Base-by-base conservation (phyloP, 768 basidiomycete genomes). In the Termitomyces sp. region DNA sequence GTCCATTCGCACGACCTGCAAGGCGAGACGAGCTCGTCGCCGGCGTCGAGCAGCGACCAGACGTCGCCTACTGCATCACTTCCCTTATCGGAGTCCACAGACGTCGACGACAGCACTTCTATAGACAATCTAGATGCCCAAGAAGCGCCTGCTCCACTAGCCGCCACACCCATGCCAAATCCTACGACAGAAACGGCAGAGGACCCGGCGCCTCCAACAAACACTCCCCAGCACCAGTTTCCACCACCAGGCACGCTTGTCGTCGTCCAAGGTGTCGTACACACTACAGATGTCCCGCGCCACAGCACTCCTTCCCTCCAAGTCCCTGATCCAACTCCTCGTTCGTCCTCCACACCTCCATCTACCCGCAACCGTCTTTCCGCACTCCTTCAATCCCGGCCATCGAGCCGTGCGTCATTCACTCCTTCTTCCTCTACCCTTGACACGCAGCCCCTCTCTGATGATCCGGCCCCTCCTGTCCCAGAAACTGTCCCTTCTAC, bases 231-330 rank as follows among this genome's bases (percentile, higher is more conserved):
- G 35, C 62, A 61, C 23, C 79, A 79, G 56, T 89, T 89, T 67
- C 87, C 88, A 38, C 85, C 88, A 0, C 85, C 88, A 0, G 88
- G 89, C 14, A 90, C 89, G 2, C 79, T 92, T 3, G 89, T 92
- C 28, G 88, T 92, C 38, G 89, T 92, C 0, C 89, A 92, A 71
- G 89, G 89, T 51, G 88, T 91, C 43, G 89, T 91, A 0, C 88
- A 91, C 62, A 90, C 89, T 0, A 86, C 86, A 4, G 88, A 90
- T 70, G 79, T 82, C 30, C 78, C 84, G 1, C 75, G 78, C 23
- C 58, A 71, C 38, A 57, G 66, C 14, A 66, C 70, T 47, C 63
- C 70, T 23, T 51, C 65, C 9, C 32, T 50, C 20, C 41, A 70
- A 23, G 48, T 67, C 14, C 33, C 64, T 8, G 47, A 61, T 52